Percentiles rank a stretch among this genome's conserved stretches.
phyloP scores from a whole-genome alignment of 768 basidiomycete genomes.

The Boletus tylopilopsis region DNA sequence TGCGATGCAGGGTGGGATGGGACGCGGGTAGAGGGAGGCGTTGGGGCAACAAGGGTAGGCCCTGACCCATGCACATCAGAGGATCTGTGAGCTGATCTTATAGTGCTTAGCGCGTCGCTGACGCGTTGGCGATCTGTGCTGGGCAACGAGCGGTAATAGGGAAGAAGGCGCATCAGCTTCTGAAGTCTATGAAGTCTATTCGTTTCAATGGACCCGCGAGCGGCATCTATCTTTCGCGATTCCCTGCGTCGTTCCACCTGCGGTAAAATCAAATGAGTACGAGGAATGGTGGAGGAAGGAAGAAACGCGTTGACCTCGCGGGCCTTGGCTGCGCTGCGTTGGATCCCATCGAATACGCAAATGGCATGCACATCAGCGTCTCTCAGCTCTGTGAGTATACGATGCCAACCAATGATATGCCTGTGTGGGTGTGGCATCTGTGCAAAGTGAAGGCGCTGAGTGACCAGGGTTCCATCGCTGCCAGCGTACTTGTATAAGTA shows the following conservation, averaged over 20 bases:
- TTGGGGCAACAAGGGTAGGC: slow-evolving; percentile 9
- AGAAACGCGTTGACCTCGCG: slow-evolving; percentile 52
- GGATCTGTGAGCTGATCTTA: slow-evolving; percentile 7
- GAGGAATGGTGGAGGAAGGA: neutral
- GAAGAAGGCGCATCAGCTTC: slow-evolving; percentile 38
- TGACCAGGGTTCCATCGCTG: slow-evolving; percentile 85
- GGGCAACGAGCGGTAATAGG: slow-evolving; percentile 36
- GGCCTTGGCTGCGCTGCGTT: slow-evolving; percentile 63
- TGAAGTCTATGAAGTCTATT: slow-evolving; percentile 54
- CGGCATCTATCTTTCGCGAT: slow-evolving; percentile 42
- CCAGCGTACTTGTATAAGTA: neutral
- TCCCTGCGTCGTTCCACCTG: slow-evolving; percentile 57
- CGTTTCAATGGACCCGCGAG: slow-evolving; percentile 55
- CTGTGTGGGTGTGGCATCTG: slow-evolving; percentile 58
- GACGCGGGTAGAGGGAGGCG: slow-evolving; percentile 2
- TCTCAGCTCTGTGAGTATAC: slow-evolving; percentile 58
- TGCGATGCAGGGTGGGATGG: slow-evolving; percentile 9
- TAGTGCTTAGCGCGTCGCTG: slow-evolving; percentile 21
- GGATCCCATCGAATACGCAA: slow-evolving; percentile 78
- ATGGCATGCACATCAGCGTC: slow-evolving; percentile 55
- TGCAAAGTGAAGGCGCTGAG: slow-evolving; percentile 76
- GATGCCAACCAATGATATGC: slow-evolving; percentile 79
- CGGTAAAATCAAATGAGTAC: slow-evolving; percentile 1
- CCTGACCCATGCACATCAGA: slow-evolving; percentile 17
- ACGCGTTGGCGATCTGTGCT: slow-evolving; percentile 27